These are phyloP conservation scores for Boechera stricta DNA, from an alignment of 345 rosid species.

Conservation along the genomic window DNA sequence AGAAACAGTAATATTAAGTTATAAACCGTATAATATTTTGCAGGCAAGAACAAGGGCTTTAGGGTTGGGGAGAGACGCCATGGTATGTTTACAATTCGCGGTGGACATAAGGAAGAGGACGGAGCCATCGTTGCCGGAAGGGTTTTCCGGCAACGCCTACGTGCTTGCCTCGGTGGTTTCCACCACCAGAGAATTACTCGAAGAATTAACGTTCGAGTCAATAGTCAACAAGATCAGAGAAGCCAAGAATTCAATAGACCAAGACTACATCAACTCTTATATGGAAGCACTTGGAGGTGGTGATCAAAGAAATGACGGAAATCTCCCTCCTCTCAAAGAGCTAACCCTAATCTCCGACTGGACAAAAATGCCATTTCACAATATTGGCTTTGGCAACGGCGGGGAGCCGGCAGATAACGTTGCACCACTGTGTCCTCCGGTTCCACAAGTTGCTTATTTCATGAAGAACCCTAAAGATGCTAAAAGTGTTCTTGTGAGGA, in stretches of 20 bases:
- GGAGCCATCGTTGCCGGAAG: conserved; percentile 54
- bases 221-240: conserved; percentile 55
- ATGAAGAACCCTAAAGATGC: conserved; percentile 61
- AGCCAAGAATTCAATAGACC: conserved; percentile 59
- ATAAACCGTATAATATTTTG: neutral
- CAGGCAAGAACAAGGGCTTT: conserved; percentile 69
- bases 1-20: neutral
- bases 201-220: conserved; percentile 46
- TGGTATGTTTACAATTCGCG: conserved; percentile 75
- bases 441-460: conserved; percentile 69
- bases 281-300: conserved; percentile 57
- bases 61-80: conserved; percentile 50
- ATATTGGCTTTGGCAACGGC: conserved; percentile 48
- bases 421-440: conserved; percentile 65
- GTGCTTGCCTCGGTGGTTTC: conserved; percentile 63
- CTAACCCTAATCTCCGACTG: conserved; percentile 68
- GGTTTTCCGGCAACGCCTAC: conserved; percentile 68
- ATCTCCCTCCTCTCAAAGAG: conserved; percentile 63
- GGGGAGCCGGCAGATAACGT: conserved; percentile 54
- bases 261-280: conserved; percentile 60
- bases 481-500: conserved; percentile 54
- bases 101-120: conserved; percentile 63
- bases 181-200: conserved; percentile 59
- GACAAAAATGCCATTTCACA: conserved; percentile 80
- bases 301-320: conserved; percentile 39